Evolutionary conservation across 106 monocot genomes (phyloP).

Genomic region (Iris macrosiphon): DNA sequence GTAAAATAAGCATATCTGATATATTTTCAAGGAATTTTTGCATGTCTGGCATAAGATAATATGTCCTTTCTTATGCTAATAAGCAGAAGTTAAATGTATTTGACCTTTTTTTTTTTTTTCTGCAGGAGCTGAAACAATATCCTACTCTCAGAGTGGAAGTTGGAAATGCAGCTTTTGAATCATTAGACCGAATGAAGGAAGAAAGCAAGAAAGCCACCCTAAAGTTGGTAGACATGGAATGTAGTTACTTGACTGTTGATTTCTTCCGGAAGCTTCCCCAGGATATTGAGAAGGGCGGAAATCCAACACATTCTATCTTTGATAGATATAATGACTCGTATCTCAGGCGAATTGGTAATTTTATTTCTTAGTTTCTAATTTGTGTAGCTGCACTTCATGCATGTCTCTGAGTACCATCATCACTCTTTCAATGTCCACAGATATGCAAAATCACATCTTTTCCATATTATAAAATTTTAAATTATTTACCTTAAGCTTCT

Average conservation of each 20-base stretch:
- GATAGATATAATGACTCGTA: constrained; percentile 93
- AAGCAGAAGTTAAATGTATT: too few species aligned
- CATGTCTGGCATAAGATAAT: too few species aligned
- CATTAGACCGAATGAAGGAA: constrained; percentile 86
- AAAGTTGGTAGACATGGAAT: constrained; percentile 91
- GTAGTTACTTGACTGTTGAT: constrained; percentile 90
- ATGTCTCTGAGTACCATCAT: too few species aligned
- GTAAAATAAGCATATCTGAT: too few species aligned
- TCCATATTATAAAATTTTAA: too few species aligned
- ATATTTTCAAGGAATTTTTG: too few species aligned
- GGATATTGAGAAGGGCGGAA: constrained; percentile 93
- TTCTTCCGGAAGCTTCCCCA: constrained; percentile 98
- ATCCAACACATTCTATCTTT: constrained; percentile 87
- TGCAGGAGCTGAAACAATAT: constrained; percentile 90
- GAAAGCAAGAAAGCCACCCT: constrained; percentile 94
- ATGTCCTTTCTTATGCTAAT: too few species aligned
- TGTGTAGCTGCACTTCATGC: too few species aligned
- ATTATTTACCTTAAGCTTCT: too few species aligned
- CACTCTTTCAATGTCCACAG: too few species aligned
- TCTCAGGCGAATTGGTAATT: constrained; percentile 80
- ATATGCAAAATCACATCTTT: too few species aligned
- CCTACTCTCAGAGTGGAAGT: constrained; percentile 82
- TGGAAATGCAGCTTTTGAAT: constrained; percentile 77
- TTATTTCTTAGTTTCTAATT: too few species aligned
- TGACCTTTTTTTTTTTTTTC: not conserved